Conservation (phyloP, 129 eudicot genomes). For the Silybum marianum region DNA sequence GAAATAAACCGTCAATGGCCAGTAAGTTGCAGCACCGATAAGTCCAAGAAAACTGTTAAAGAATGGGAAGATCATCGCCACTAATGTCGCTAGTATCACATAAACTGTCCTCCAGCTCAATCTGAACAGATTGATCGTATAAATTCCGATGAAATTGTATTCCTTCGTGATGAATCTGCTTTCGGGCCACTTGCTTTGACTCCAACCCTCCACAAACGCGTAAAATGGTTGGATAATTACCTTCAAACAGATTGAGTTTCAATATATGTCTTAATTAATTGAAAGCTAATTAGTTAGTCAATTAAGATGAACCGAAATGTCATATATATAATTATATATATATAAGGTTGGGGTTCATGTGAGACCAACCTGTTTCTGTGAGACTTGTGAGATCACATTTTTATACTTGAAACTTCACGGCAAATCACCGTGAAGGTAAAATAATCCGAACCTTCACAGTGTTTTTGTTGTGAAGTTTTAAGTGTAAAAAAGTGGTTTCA, state of each 20-base stretch:
- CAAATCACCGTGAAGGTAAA: no score
- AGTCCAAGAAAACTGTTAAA: conserved; percentile 70
- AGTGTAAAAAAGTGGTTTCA: no score
- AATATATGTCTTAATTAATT: no score
- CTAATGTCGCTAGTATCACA: conserved; percentile 43
- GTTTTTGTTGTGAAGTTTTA: no score
- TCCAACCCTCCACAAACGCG: conserved; percentile 48
- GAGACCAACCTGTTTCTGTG: no score
- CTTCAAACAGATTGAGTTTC: conserved; percentile 26
- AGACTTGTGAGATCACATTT: no score
- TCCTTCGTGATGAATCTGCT: conserved; percentile 48
- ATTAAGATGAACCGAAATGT: neutral
- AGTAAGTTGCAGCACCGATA: conserved; percentile 59
- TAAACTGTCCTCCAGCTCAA: conserved; percentile 60
- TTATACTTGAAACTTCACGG: no score
- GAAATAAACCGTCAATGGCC: conserved; percentile 73
- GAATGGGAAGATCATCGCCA: conserved; percentile 64
- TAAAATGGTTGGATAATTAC: conserved; percentile 59
- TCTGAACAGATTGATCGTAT: conserved; percentile 45
- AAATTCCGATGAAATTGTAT: conserved; percentile 29
- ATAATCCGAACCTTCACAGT: no score
- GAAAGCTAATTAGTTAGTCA: neutral
- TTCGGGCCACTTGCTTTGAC: conserved; percentile 46
- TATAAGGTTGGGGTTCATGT: no score
- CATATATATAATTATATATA: neutral